A percentile compares a stretch with the other conserved stretches of the same genome.
Evolutionary conservation across 1,284 basidiomycete species (phyloP).

Genomic region (Boletus semigastroideus): DNA sequence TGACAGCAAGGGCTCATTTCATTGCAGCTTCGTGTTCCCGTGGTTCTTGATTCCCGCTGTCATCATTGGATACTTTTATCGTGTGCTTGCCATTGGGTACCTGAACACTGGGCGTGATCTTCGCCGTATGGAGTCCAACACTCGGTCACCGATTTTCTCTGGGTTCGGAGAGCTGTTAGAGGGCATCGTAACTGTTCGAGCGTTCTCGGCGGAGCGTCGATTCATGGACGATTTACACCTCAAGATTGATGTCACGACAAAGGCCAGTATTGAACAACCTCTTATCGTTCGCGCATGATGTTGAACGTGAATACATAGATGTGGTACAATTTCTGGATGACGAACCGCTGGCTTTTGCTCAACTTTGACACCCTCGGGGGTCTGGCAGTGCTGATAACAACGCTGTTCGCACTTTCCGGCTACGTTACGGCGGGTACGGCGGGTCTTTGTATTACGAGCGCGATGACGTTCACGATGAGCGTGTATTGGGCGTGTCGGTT

Average conservation of each 20-base stretch:
- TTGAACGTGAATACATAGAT: slow-evolving; percentile 42
- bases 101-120: slow-evolving; percentile 56
- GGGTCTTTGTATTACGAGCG: slow-evolving; percentile 82
- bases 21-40: slow-evolving; percentile 49
- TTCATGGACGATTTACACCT: slow-evolving; percentile 74
- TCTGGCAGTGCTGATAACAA: slow-evolving; percentile 62
- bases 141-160: slow-evolving; percentile 58
- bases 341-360: slow-evolving; percentile 73
- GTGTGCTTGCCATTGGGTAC: slow-evolving; percentile 53
- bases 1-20: background rate
- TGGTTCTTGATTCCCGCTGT: slow-evolving; percentile 58
- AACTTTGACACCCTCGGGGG: slow-evolving; percentile 78
- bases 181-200: slow-evolving; percentile 80
- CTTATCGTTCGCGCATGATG: background rate
- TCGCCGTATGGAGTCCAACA: slow-evolving; percentile 61
- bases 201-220: slow-evolving; percentile 80
- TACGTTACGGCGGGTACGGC: slow-evolving; percentile 72
- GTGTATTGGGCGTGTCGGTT: slow-evolving; percentile 74
- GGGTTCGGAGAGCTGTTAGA: slow-evolving; percentile 69
- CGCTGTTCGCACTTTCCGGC: slow-evolving; percentile 71
- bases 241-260: slow-evolving; percentile 65
- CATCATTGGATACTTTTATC: slow-evolving; percentile 51
- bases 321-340: slow-evolving; percentile 82
- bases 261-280: slow-evolving; percentile 38
- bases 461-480: slow-evolving; percentile 57